Base-by-base conservation (phyloP, 257 asterid genomes). In the Petunia secreta region DNA sequence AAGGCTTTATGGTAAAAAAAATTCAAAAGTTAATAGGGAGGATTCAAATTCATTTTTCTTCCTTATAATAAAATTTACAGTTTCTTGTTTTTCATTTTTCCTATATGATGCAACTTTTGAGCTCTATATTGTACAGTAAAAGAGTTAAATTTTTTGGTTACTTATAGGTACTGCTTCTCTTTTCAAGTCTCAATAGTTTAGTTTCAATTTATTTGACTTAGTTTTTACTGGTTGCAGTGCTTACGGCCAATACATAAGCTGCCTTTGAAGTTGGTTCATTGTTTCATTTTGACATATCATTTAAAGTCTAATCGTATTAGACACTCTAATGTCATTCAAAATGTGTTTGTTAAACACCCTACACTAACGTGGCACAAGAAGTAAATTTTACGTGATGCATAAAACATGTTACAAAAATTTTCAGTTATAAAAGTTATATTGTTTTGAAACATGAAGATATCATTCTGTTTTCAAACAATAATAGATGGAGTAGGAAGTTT, bases 61-160 rank as follows among this genome's bases (percentile, higher is more conserved):
- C 77, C 41, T 25, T n/a, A 0, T 48, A 71, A 71, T 71, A 71
- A 71, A 71, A 6, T 16, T 71, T 71, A 71, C 59, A 68, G 44
- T 40, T 14, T 38, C 2, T 16, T 54, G 15, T 57, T n/a, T 43
- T 40, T 71, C 15, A 2, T 16, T 9, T 13, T 34, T 48, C 63
- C 44, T 65, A 63, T 55, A 66, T 15, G 41, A 34, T 52, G 78
- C 78, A 65, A 50, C 14, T 59, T 59, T 54, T 71, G 25, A 46
- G 77, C 25, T 43, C n/a, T 6, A 77, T 62, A 62, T 60, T 77
- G 65, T 58, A 77, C 81, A 77, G 81, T 50, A 62, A 60, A 75
- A 14, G 60, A 60, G 74, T 64, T 77, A 77, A 62, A 3, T 1
- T 0, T 77, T 77, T 77, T 75, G 57, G 68, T 10, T 59, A 25